Conservation (phyloP, 1,284 basidiomycete species). For the Sparassis latifolia region DNA sequence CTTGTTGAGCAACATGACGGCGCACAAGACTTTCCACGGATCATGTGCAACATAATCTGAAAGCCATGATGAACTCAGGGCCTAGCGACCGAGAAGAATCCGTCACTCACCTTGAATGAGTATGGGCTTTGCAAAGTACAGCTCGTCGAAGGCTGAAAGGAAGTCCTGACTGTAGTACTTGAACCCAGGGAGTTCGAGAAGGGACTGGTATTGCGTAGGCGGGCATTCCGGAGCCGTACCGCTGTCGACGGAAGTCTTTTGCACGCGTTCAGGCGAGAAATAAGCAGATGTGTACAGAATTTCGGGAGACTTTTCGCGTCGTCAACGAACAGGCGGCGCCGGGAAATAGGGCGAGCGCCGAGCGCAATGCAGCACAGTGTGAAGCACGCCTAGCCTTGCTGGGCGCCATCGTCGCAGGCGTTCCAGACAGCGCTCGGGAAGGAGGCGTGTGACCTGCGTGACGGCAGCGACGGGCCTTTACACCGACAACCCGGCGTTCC, state of each 20-base stretch:
- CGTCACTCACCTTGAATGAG: constrained; percentile 16
- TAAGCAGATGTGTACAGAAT: background rate
- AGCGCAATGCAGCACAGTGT: background rate
- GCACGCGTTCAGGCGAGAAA: background rate
- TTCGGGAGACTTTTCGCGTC: background rate
- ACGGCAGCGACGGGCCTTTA: too few species aligned
- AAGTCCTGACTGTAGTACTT: constrained; percentile 11
- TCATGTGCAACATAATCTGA: constrained; percentile 41
- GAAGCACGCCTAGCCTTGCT: background rate
- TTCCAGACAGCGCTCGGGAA: too few species aligned
- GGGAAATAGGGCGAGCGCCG: background rate
- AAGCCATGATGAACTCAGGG: background rate
- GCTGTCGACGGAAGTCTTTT: background rate
- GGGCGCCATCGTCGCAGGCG: too few species aligned
- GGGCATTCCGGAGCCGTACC: background rate
- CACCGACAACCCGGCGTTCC: too few species aligned
- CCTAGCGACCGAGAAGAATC: background rate
- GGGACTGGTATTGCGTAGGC: background rate
- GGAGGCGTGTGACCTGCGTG: too few species aligned
- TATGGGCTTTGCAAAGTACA: constrained; percentile 18
- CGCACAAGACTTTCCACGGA: constrained; percentile 50
- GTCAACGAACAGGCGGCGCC: background rate
- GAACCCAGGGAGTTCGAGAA: constrained; percentile 5
- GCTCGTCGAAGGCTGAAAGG: constrained; percentile 4
- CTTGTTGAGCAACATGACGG: constrained; percentile 50